These are phyloP conservation scores for Talaromyces sp. DNA, from an alignment of 2,329 filamentous ascomycete genomes.

Conservation along the genomic window DNA sequence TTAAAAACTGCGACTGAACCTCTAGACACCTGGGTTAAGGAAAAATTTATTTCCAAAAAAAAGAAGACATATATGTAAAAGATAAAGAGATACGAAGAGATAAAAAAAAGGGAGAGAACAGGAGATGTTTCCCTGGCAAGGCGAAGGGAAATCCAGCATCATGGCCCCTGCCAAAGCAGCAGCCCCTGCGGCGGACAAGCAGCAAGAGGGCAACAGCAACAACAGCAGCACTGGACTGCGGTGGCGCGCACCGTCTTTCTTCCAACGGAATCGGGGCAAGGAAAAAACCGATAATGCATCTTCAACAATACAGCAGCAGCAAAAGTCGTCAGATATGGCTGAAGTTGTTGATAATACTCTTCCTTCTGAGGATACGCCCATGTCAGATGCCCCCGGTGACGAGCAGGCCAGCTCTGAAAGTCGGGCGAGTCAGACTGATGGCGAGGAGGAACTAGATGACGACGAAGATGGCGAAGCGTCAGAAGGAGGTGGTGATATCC, in stretches of 20 bases:
- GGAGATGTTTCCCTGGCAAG: slow-evolving; percentile 14
- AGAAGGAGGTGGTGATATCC: slow-evolving; percentile 7
- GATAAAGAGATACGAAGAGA: not conserved
- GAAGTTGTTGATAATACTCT: not conserved
- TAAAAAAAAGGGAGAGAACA: not conserved
- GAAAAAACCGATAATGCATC: not conserved
- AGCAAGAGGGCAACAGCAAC: slow-evolving; percentile 1
- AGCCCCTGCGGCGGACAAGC: not conserved
- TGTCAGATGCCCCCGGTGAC: not conserved
- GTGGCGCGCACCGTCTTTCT: slow-evolving; percentile 7
- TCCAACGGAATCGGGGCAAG: not conserved
- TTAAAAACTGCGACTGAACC: not conserved
- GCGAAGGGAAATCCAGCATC: slow-evolving; percentile 7
- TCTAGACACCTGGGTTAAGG: not conserved
- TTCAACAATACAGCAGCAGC: not conserved
- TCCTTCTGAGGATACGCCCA: not conserved
- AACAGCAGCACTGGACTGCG: not conserved
- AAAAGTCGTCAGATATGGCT: not conserved
- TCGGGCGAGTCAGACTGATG: not conserved
- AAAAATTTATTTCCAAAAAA: too few relatives aligned
- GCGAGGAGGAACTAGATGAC: slow-evolving; percentile 1
- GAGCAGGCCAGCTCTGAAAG: not conserved
- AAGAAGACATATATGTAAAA: too few relatives aligned
- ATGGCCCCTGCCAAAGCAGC: not conserved
- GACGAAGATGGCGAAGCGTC: not conserved